Evolutionary conservation across 768 basidiomycete species (phyloP).

Genomic region (Lactarius vividus): DNA sequence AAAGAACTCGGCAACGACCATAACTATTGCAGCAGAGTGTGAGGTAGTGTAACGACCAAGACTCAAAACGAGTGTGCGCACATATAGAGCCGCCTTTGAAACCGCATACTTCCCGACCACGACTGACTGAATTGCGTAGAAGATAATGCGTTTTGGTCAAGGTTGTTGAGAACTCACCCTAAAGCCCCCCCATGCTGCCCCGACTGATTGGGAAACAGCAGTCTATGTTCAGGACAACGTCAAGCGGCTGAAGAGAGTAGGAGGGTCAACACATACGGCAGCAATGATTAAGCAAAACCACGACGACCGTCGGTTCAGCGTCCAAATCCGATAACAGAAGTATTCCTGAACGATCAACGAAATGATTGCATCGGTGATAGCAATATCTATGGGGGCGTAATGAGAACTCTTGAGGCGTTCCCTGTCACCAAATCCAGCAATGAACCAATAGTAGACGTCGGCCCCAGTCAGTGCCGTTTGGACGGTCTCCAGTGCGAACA

Average conservation of each 20-base stretch:
- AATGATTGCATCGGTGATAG: constrained; percentile 31
- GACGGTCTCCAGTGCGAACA: background rate
- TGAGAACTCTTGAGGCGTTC: constrained; percentile 26
- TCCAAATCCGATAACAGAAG: constrained; percentile 21
- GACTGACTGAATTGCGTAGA: background rate
- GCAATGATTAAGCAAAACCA: background rate
- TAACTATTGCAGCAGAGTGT: background rate
- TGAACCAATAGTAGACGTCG: constrained; percentile 33
- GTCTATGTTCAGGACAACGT: background rate
- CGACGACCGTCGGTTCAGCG: constrained; percentile 17
- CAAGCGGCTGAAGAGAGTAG: background rate
- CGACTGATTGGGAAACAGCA: background rate
- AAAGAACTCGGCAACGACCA: constrained; percentile 1
- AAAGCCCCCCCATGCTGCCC: constrained; percentile 1
- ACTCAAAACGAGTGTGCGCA: background rate
- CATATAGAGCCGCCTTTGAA: background rate
- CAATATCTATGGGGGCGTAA: constrained; percentile 16
- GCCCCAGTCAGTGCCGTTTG: constrained; percentile 12
- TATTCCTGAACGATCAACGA: constrained; percentile 34
- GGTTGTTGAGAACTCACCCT: background rate
- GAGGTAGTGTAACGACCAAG: background rate
- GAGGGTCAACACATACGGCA: background rate
- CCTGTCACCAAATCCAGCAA: constrained; percentile 33
- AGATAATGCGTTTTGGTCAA: background rate
- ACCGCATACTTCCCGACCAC: background rate